Conservation (phyloP, 163 green algal genomes). For the Scenedesmus sp. region DNA sequence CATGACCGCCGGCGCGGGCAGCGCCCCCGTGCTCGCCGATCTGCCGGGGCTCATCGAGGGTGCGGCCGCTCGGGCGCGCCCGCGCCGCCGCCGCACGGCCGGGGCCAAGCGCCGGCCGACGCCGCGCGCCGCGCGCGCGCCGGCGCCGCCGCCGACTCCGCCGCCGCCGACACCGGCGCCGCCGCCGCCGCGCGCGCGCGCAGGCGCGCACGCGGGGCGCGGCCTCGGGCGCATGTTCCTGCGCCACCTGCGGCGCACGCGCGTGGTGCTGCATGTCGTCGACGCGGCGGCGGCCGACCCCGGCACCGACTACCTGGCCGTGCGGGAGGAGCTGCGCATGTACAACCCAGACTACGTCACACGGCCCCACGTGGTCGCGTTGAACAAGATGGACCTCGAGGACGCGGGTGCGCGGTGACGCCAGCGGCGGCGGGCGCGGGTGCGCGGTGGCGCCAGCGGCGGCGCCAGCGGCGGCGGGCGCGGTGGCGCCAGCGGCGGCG, state of each 20-base stretch:
- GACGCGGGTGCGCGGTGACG: conserved; percentile 42
- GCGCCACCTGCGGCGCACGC: conserved; percentile 83
- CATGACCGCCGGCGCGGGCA: conserved; percentile 33
- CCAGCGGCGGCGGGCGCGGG: not conserved
- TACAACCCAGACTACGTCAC: conserved; percentile 92
- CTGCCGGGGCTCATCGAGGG: conserved; percentile 89
- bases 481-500: not conserved
- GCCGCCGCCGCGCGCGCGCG: too few species aligned
- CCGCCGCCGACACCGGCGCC: too few species aligned
- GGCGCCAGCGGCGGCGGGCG: not conserved
- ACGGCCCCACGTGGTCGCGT: conserved; percentile 81
- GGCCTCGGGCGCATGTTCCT: conserved; percentile 91
- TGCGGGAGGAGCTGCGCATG: conserved; percentile 87
- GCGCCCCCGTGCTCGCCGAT: conserved; percentile 77
- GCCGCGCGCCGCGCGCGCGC: too few species aligned
- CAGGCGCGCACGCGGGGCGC: conserved; percentile 71
- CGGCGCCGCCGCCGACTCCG: too few species aligned
- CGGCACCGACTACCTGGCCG: conserved; percentile 71
- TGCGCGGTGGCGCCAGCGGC: not conserved
- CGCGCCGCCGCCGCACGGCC: too few species aligned
- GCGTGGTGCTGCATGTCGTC: conserved; percentile 83
- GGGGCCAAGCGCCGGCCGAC: too few species aligned
- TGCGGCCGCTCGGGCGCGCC: too few species aligned
- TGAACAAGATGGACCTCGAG: conserved; percentile 90
- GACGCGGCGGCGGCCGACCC: conserved; percentile 73